Base-by-base conservation (phyloP, 75 land plant genomes). In the Selaginella tamariscina region DNA sequence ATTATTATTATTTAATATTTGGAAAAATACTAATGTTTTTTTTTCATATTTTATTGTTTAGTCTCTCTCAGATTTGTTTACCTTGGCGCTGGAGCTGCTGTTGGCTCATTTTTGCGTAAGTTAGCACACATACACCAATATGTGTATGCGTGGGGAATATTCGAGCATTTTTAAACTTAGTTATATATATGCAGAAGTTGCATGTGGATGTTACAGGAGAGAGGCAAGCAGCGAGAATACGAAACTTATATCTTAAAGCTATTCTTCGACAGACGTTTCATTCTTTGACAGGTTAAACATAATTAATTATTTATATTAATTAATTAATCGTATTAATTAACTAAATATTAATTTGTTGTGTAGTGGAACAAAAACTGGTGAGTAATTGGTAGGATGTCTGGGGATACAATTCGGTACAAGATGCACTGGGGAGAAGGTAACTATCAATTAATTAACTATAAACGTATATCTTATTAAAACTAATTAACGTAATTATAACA, bases 401-500 rank as follows among this genome's bases (percentile, higher is more conserved):
- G 96, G 28, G 93, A 91, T 71, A 88, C 89, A n/a, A 71, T 88
- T 22, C 78, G 20, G 85, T 90, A 63, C 96, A 90, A 73, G 93
- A 91, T 54, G 96, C 96, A 32, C 81, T 86, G 77, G 96, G 96
- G 29, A 93, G 88, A 77, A 91, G 88, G 85, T n/a, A n/a, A n/a
- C n/a, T n/a, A n/a, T n/a, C n/a, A n/a, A 93, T 91, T 31, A 15
- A 15, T 39, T 39, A 5, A 15, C 5, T 39, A 5, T 39, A 15
- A n/a, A n/a, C n/a, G n/a, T 5, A 5, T 39, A 39, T 39, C 11
- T 39, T 15, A 39, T 39, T 5, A 5, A 39, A 39, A 39, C 15
- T 59, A 2, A 21, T 27, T 8, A 2, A 23, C 26, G 8, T 23
- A n/a, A n/a, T n/a, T n/a, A n/a, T n/a, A n/a, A n/a, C n/a, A n/a